A percentile compares a stretch with the other conserved stretches of the same genome.
Conservation (phyloP, 1,139 yeast species). For the Yamadazyma atmosphaerica region DNA sequence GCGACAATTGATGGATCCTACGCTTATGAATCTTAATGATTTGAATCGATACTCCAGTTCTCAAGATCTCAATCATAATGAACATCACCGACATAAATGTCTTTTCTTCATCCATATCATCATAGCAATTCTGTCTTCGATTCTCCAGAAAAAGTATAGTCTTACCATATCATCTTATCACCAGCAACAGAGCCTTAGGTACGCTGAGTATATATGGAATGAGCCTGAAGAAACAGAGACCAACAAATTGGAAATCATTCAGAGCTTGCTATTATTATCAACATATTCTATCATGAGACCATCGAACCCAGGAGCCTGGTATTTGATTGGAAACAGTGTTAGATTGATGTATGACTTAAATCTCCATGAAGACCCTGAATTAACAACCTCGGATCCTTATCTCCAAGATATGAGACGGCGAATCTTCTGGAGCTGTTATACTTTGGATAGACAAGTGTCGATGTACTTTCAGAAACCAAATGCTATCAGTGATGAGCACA, state of each 20-base stretch:
- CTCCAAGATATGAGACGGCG: conserved; percentile 69
- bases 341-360: conserved; percentile 81
- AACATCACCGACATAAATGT: conserved; percentile 6
- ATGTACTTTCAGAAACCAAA: conserved; percentile 70
- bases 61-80: no score
- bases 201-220: conserved; percentile 54
- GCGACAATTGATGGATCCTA: conserved; percentile 3
- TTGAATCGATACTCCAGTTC: neutral
- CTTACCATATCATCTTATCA: conserved; percentile 64
- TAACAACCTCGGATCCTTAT: conserved; percentile 40
- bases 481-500: conserved; percentile 59
- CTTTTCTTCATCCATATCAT: conserved; percentile 68
- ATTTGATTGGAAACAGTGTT: conserved; percentile 73
- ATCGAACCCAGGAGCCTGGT: conserved; percentile 85
- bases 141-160: conserved; percentile 66
- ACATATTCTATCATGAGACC: conserved; percentile 73
- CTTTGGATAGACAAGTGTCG: conserved; percentile 74
- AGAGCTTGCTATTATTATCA: conserved; percentile 66
- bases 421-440: conserved; percentile 83
- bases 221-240: conserved; percentile 24
- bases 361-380: conserved; percentile 58
- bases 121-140: conserved; percentile 77
- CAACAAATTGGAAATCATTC: conserved; percentile 67
- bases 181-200: conserved; percentile 63
- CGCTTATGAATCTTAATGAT: neutral